These are phyloP conservation scores for Wickerhamomyces alni DNA, from an alignment of 805 yeast genomes.

Conservation along the genomic window DNA sequence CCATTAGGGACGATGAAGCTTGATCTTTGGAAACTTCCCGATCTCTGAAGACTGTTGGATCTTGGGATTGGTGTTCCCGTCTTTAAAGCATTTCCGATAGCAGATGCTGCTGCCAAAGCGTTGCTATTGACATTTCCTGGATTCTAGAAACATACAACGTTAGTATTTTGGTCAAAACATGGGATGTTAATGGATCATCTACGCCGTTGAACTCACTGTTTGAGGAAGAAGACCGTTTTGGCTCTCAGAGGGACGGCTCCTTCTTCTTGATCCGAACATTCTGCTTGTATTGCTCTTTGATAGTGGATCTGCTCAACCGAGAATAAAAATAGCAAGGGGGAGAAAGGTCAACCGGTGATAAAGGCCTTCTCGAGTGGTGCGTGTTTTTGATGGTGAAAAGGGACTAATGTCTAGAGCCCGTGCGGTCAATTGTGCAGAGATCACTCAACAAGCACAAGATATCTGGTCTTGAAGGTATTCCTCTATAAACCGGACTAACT, in stretches of 20 bases:
- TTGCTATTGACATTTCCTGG: slow-evolving; percentile 33
- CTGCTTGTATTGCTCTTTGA: not conserved
- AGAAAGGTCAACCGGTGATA: too few species aligned
- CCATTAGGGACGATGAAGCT: slow-evolving; percentile 3
- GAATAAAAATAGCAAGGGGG: too few species aligned
- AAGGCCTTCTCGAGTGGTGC: too few species aligned
- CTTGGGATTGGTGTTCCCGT: slow-evolving; percentile 25
- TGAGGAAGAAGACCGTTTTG: slow-evolving; percentile 1
- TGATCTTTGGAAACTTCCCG: slow-evolving; percentile 15
- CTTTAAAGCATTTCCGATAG: slow-evolving; percentile 43
- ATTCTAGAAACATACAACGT: slow-evolving; percentile 12
- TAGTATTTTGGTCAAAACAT: slow-evolving; percentile 19
- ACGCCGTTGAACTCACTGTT: not conserved
- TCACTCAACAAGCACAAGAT: too few species aligned
- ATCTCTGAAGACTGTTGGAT: slow-evolving; percentile 22
- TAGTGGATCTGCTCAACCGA: too few species aligned
- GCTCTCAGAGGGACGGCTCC: not conserved
- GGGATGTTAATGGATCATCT: slow-evolving; percentile 1
- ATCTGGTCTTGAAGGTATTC: too few species aligned
- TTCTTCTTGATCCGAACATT: slow-evolving; percentile 1
- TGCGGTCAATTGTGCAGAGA: too few species aligned
- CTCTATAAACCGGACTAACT: too few species aligned
- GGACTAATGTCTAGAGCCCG: too few species aligned
- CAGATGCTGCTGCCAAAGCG: slow-evolving; percentile 61
- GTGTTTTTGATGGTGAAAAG: too few species aligned